Base-by-base conservation (phyloP, 768 basidiomycete genomes). In the Trametes cubensis region DNA sequence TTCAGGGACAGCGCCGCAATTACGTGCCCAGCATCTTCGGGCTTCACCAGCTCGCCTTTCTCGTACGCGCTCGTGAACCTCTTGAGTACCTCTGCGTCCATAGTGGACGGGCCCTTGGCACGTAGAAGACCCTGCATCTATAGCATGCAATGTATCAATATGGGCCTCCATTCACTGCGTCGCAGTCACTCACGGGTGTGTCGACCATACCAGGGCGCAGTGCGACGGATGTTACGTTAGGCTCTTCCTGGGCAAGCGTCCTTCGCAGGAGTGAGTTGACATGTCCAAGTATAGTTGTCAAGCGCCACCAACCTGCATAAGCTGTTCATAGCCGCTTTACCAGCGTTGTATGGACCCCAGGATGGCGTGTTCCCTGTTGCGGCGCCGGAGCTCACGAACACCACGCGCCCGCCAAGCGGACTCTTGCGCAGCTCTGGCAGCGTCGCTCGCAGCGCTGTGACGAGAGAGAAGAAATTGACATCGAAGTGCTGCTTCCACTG, bases 311-410 rank as follows among this genome's bases (percentile, higher is more conserved):
- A 88, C 91, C 90, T 83, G 76, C 85, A 87, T 45, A 97, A 77
- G 21, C 88, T 89, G 73, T 95, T 97, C 85, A 94, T 80, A 1
- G 93, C 94, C 0, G 95, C 94, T 73, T 98, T 95, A 60, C 83
- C 80, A 13, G 94, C 88, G 63, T 84, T 90, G 73, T 93, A 94
- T 0, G 90, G 83, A 1, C 85, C 92, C 92, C 92, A 96, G 3
- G 85, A 88, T 6, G 84, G 73, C 1, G 73, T 81, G 17, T 81
- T 83, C 53, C 87, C 86, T 17, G 83, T 80, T 10, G 94, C 89
- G 11, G 92, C 88, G 13, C 95, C 95, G 17, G 92, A 94, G 69
- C 91, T 94, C 44, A 95, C 81, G 64, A 96, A 88, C 26, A 97
- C 80, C 51, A 96, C 80, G 57, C 81, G 80, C 0, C 90, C 92